Evolutionary conservation across 768 basidiomycete species (phyloP).

Genomic region (Boletus coccyginus): DNA sequence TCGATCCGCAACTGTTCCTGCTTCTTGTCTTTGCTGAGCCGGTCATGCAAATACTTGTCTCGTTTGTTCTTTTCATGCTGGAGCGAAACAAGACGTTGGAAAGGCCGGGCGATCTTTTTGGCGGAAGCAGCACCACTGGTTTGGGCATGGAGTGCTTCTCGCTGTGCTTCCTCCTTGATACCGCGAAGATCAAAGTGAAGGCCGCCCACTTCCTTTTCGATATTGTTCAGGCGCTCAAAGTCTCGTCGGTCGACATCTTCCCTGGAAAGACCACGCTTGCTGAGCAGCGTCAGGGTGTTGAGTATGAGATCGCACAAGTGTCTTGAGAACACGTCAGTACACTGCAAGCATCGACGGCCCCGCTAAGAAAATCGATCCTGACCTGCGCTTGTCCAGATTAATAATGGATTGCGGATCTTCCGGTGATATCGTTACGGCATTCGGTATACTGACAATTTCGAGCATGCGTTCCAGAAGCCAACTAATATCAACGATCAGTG

Average conservation of each 20-base stretch:
- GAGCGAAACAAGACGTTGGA: slow-evolving; percentile 56
- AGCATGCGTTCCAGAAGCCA: slow-evolving; percentile 83
- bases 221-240: slow-evolving; percentile 71
- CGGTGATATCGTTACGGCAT: slow-evolving; percentile 55
- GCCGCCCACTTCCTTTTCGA: slow-evolving; percentile 63
- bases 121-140: slow-evolving; percentile 43
- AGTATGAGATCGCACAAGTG: slow-evolving; percentile 64
- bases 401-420: slow-evolving; percentile 59
- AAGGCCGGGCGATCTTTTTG: slow-evolving; percentile 59
- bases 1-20: slow-evolving; percentile 72
- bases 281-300: slow-evolving; percentile 46
- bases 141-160: slow-evolving; percentile 53
- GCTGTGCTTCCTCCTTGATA: slow-evolving; percentile 72
- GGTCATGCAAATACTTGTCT: slow-evolving; percentile 65
- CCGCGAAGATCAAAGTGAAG: slow-evolving; percentile 68
- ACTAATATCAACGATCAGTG: slow-evolving; percentile 71
- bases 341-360: neutral
- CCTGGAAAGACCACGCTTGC: slow-evolving; percentile 42
- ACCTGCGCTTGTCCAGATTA: slow-evolving; percentile 85
- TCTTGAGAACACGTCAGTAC: slow-evolving; percentile 37
- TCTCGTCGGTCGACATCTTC: slow-evolving; percentile 63
- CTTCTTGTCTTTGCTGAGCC: slow-evolving; percentile 71
- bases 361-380: slow-evolving; percentile 15
- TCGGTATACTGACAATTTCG: slow-evolving; percentile 73
- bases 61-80: slow-evolving; percentile 84